These are phyloP conservation scores for Neoarthrinium moseri DNA, from an alignment of 2,329 filamentous ascomycete species.

Conservation along the genomic window DNA sequence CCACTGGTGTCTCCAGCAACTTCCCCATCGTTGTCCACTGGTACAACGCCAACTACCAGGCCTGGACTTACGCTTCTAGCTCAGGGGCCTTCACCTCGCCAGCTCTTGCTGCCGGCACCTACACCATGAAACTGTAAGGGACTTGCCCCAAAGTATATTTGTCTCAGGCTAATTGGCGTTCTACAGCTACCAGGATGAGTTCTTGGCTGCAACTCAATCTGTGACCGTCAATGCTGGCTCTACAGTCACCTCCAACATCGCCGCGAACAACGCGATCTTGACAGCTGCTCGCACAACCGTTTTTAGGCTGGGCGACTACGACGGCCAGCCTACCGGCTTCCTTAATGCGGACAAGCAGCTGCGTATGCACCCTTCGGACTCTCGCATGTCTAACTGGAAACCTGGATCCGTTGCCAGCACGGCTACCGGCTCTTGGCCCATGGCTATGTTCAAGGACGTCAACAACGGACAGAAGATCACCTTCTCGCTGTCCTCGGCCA, in stretches of 20 bases:
- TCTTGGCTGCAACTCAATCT: constrained; percentile 44
- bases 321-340: constrained; percentile 55
- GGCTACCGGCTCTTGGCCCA: constrained; percentile 47
- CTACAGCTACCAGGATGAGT: constrained; percentile 48
- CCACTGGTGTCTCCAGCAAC: constrained; percentile 44
- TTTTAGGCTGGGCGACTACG: constrained; percentile 57
- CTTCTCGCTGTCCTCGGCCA: constrained; percentile 42
- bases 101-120: constrained; percentile 58
- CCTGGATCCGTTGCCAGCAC: constrained; percentile 50
- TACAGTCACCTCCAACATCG: constrained; percentile 46
- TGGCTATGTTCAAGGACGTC: constrained; percentile 57
- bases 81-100: constrained; percentile 53
- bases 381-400: constrained; percentile 52
- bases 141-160: not conserved
- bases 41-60: constrained; percentile 54
- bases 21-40: constrained; percentile 57
- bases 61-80: constrained; percentile 52
- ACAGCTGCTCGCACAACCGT: constrained; percentile 42
- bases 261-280: constrained; percentile 30
- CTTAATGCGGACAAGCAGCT: constrained; percentile 57
- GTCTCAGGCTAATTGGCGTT: not conserved
- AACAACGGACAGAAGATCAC: constrained; percentile 30
- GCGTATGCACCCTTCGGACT: constrained; percentile 57
- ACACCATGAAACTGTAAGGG: constrained; percentile 51
- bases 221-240: constrained; percentile 46